Conservation (phyloP, 2,329 filamentous ascomycete genomes). For the Penicillium sp. region DNA sequence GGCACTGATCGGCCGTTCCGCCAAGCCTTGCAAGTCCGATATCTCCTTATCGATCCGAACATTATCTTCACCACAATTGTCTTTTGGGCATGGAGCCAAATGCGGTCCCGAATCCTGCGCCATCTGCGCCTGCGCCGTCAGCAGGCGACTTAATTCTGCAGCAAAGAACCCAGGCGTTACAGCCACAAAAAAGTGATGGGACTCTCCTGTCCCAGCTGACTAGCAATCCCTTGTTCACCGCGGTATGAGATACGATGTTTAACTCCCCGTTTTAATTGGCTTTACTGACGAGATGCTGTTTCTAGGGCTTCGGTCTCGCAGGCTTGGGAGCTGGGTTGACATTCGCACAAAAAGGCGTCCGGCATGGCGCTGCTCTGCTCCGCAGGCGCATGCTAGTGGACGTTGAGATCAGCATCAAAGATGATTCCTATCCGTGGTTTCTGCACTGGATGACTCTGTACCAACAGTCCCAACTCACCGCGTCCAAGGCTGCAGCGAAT, state of each 20-base stretch:
- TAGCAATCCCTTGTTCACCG: conserved; percentile 53
- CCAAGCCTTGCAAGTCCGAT: conserved; percentile 27
- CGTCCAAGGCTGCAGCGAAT: conserved; percentile 51
- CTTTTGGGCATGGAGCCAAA: conserved; percentile 40
- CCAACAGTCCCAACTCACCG: conserved; percentile 62
- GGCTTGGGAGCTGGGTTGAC: conserved; percentile 80
- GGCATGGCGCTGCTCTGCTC: conserved; percentile 71
- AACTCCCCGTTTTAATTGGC: neutral
- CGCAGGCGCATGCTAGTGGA: conserved; percentile 88
- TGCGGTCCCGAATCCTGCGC: conserved; percentile 31
- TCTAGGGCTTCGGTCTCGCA: conserved; percentile 80
- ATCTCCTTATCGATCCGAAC: conserved; percentile 19
- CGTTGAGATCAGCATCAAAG: conserved; percentile 91
- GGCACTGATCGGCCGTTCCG: conserved; percentile 21
- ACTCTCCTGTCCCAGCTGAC: conserved; percentile 48
- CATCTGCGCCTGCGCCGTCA: conserved; percentile 18
- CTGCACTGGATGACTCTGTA: conserved; percentile 91
- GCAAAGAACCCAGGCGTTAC: conserved; percentile 35
- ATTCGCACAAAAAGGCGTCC: conserved; percentile 74
- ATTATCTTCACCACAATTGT: conserved; percentile 10
- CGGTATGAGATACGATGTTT: conserved; percentile 35
- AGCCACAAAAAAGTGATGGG: conserved; percentile 36
- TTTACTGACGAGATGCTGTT: conserved; percentile 5
- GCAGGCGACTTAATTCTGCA: conserved; percentile 39
- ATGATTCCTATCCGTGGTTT: conserved; percentile 92